Conservation (phyloP, 768 basidiomycete genomes). For the Boletus vinaceobasis region DNA sequence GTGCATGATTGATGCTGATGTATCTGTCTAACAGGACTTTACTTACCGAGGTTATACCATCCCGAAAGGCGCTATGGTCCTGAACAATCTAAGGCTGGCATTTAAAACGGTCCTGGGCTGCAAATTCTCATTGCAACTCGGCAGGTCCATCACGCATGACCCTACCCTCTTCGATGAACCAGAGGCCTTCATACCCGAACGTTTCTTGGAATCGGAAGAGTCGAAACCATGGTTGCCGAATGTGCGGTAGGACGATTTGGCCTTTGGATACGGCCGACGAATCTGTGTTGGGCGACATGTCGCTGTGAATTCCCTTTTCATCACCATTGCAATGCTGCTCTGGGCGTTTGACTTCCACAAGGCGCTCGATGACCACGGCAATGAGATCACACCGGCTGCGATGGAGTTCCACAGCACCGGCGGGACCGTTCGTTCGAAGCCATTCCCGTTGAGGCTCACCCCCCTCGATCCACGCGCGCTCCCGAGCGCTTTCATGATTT, state of each 20-base stretch:
- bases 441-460: slow-evolving; percentile 5
- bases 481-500: background rate
- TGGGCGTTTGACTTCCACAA: slow-evolving; percentile 10
- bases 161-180: slow-evolving; percentile 8
- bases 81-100: slow-evolving; percentile 1
- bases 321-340: slow-evolving; percentile 5
- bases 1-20: background rate
- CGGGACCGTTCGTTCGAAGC: slow-evolving; percentile 2
- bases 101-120: background rate
- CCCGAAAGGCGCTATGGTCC: slow-evolving; percentile 4
- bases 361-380: slow-evolving; percentile 1
- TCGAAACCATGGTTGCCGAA: background rate
- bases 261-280: slow-evolving; percentile 13
- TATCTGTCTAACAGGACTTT: background rate
- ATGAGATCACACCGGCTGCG: slow-evolving; percentile 5
- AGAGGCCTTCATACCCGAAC: slow-evolving; percentile 15
- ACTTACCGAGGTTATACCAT: slow-evolving; percentile 1
- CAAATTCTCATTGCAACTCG: background rate
- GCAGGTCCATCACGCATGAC: slow-evolving; percentile 8
- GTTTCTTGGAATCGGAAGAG: slow-evolving; percentile 5
- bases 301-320: slow-evolving; percentile 8
- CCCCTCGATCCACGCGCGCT: background rate
- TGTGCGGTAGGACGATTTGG: slow-evolving; percentile 10
- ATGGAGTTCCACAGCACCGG: slow-evolving; percentile 7
- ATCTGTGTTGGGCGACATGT: slow-evolving; percentile 6